Evolutionary conservation across 768 basidiomycete genomes (phyloP), one percentile per base, ranked within the genome.

Genomic region (Pulveroboletus sp.): DNA sequence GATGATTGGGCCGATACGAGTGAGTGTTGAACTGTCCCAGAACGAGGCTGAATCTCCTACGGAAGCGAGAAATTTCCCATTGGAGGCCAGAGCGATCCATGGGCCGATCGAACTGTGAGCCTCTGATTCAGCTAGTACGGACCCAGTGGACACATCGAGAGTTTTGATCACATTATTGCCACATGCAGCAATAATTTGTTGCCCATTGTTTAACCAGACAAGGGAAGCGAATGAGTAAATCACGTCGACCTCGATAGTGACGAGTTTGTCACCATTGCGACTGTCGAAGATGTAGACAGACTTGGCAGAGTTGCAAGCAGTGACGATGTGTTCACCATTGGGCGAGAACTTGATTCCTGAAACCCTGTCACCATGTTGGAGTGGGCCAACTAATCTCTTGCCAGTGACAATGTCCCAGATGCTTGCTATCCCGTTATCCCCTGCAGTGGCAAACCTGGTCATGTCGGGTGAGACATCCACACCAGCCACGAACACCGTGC

Each of bases 401-500:
- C 41, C 41, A 2, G 41, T 30, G 28, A 30, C 11, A 2, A 42
- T 28, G 26, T 28, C 7, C 41, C 41, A 42, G 41, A 42, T 13
- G 41, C 4, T 42, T 2, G 9, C 27, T 30, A 10, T 18, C 0
- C 6, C 17, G 15, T 6, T 6, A 6, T n/a, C 6, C 1, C 6
- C 17, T 4, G 27, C 11, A 2, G 28, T 30, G n/a, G 41, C 41
- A 13, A 42, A 42, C 11, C 11, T 28, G 10, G 41, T 18, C 9
- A 26, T 9, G 4, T 42, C 41, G 8, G 28, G 41, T 3, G 41
- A 28, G 28, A 42, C 17, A 9, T 30, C 27, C 4, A 42, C 28
- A 1, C 10, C n/a, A 30, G 0, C 0, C 11, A 30, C 41, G 1
- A 5, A 5, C 0, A 13, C 2, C 17, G 10, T 13, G n/a, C 11